Evolutionary conservation across 768 basidiomycete species (phyloP).

Genomic region (Erythrobasidium yunnanense): DNA sequence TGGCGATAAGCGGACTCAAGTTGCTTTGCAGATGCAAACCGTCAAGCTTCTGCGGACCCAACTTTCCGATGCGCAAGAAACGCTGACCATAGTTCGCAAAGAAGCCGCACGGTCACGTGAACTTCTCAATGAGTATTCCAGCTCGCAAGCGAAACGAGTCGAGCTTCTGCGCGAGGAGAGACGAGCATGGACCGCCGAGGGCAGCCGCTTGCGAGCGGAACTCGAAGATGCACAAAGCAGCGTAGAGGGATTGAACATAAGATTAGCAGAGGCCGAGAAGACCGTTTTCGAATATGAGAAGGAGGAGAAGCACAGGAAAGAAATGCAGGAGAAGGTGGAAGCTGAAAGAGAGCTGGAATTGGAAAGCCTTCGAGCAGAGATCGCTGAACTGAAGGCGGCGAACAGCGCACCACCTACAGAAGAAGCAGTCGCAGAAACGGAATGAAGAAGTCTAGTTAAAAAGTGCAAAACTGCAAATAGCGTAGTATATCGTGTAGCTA

Average conservation of each 20-base stretch:
- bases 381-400: no score
- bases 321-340: neutral
- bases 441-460: conserved; percentile 15
- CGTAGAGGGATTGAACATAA: neutral
- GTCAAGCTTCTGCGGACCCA: neutral
- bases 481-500: neutral
- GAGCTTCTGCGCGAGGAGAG: conserved; percentile 9
- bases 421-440: conserved; percentile 12
- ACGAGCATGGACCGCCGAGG: conserved; percentile 1
- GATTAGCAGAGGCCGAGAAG: conserved; percentile 6
- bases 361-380: no score
- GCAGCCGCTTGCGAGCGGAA: neutral
- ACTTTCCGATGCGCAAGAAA: neutral
- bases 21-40: conserved; percentile 5
- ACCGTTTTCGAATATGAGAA: conserved; percentile 4
- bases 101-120: conserved; percentile 9
- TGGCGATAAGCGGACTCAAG: neutral
- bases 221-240: conserved; percentile 5
- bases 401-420: neutral
- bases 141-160: conserved; percentile 4
- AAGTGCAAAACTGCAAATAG: neutral
- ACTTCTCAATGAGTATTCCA: conserved; percentile 4
- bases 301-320: conserved; percentile 20
- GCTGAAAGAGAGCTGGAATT: no score
- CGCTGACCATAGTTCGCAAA: neutral